Evolutionary conservation across 2,329 filamentous ascomycete species (phyloP), one percentile per base, ranked within the genome.

Genomic region (Claviceps monticola): DNA sequence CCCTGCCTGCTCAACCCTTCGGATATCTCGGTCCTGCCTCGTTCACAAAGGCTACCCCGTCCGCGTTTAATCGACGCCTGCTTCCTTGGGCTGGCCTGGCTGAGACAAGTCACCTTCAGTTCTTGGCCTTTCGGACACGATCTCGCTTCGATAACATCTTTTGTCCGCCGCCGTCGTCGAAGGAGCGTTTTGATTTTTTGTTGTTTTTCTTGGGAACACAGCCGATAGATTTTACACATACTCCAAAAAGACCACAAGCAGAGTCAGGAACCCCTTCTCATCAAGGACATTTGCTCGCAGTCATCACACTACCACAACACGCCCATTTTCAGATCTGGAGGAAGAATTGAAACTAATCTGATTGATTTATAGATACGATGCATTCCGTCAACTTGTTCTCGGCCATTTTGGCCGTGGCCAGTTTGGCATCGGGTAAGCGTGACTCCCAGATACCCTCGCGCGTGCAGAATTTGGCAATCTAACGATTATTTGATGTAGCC

Each of bases 301-400:
- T 21, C 19, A 48, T 13, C 17, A 9, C 5, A 5, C 5, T 13
- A 17, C 34, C 19, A 19, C 34, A 14, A 7, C 29, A 41, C 21
- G 37, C 7, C 4, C 13, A 5, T 38, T 16, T 11, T 13, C 6
- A 2, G 9, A 37, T 21, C 4, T n/a, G 5, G 29, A 34, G 8
- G 16, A n/a, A 19, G 5, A 41, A 9, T 36, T 19, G 3, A 17
- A 2, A 21, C 51, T 53, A 19, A 51, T 39, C 14, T 11, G 37
- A 21, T 41, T 49, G 41, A 42, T 34, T 42, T 51, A 43, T 51
- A 54, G 68, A 65, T 59, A 60, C 61, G 61, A 76, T 76, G 74
- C 68, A 67, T 65, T 69, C 65, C 61, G 64, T 68, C 62, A 67
- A 69, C 60, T 52, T 74, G 55, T 60, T 74, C 51, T 67, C 72